Evolutionary conservation across 169 alveolate genomes (phyloP).

Genomic region (Babesia ovata): DNA sequence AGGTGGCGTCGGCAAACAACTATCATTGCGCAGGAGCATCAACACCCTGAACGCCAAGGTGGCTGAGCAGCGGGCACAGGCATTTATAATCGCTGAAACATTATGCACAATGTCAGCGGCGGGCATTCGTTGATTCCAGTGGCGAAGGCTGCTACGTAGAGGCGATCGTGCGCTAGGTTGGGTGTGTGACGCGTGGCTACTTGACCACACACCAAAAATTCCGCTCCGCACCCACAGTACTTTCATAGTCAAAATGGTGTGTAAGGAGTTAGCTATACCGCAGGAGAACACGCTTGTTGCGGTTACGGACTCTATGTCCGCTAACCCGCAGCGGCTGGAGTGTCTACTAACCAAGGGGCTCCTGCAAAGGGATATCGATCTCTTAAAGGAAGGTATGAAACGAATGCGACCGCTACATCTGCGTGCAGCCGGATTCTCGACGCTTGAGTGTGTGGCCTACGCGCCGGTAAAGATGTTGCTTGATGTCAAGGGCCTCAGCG

Average conservation of each 20-base stretch:
- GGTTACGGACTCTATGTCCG: constrained; percentile 65
- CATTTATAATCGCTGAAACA: constrained; percentile 46
- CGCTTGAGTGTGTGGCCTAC: constrained; percentile 92
- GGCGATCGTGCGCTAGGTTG: neutral
- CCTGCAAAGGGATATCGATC: constrained; percentile 88
- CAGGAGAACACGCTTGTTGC: constrained; percentile 46
- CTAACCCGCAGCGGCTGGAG: constrained; percentile 81
- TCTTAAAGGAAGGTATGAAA: constrained; percentile 84
- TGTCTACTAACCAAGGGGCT: constrained; percentile 83
- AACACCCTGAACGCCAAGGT: constrained; percentile 32
- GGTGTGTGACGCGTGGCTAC: constrained; percentile 26
- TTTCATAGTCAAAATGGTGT: constrained; percentile 55
- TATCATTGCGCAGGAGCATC: constrained; percentile 8
- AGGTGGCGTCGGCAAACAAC: neutral
- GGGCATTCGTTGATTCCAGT: neutral
- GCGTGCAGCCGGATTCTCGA: constrained; percentile 85
- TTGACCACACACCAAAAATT: neutral
- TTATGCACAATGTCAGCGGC: constrained; percentile 18
- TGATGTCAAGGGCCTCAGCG: constrained; percentile 95
- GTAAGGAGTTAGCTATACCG: constrained; percentile 54
- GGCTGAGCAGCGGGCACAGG: constrained; percentile 50
- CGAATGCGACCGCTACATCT: neutral
- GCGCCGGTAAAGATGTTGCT: constrained; percentile 90
- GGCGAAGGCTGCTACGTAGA: neutral
- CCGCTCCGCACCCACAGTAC: neutral